Evolutionary conservation across 2,329 filamentous ascomycete genomes (phyloP).

Genomic region (Alternaria ventricosa): DNA sequence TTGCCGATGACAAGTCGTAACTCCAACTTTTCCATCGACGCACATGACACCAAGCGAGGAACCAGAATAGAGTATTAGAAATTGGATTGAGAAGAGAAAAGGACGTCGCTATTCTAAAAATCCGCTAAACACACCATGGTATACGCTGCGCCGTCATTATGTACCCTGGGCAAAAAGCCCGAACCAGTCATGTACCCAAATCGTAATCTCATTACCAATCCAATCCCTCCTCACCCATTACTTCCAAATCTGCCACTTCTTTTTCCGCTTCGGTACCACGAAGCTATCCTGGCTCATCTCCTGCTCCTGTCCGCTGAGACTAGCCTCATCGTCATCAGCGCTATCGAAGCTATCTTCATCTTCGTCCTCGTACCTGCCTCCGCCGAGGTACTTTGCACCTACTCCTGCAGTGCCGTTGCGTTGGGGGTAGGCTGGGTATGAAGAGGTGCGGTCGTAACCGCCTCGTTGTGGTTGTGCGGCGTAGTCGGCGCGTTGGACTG

Average conservation of each 20-base stretch:
- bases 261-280: slow-evolving; percentile 48
- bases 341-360: slow-evolving; percentile 39
- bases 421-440: slow-evolving; percentile 29
- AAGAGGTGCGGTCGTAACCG: slow-evolving; percentile 29
- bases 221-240: slow-evolving; percentile 2
- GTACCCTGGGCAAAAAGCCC: background rate
- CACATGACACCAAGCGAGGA: background rate
- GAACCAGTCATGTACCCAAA: background rate
- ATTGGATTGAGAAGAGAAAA: background rate
- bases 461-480: slow-evolving; percentile 25
- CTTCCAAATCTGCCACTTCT: slow-evolving; percentile 48
- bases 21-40: background rate
- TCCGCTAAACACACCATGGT: background rate
- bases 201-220: slow-evolving; percentile 11
- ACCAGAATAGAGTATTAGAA: background rate
- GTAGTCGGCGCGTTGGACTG: slow-evolving; percentile 22
- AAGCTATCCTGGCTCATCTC: slow-evolving; percentile 41
- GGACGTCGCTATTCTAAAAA: background rate
- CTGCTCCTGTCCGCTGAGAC: slow-evolving; percentile 39
- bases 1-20: background rate
- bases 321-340: slow-evolving; percentile 27
- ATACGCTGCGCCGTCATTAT: slow-evolving; percentile 4
- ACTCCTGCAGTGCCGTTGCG: slow-evolving; percentile 34
- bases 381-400: slow-evolving; percentile 38
- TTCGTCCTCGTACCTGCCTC: slow-evolving; percentile 40